These are phyloP conservation scores for Thermomyces lanuginosus DNA, from an alignment of 2,329 filamentous ascomycete genomes.

Conservation along the genomic window DNA sequence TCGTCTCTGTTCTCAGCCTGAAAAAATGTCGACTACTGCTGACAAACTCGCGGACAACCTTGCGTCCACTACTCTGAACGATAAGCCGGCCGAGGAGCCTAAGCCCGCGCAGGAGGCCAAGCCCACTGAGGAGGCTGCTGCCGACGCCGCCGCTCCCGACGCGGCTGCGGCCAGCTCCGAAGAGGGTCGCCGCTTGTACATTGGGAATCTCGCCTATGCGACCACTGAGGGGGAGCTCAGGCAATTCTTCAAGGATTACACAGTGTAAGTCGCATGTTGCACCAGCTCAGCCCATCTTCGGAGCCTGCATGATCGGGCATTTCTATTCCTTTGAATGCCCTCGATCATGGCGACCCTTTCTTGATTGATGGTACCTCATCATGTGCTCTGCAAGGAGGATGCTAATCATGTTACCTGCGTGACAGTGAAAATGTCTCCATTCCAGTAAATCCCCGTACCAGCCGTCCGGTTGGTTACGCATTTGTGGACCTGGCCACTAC, in stretches of 20 bases:
- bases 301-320: constrained; percentile 1
- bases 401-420: constrained; percentile 1
- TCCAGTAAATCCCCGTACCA: constrained; percentile 97
- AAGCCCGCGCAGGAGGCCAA: too few species aligned
- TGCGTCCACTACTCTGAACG: constrained; percentile 48
- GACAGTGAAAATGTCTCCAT: constrained; percentile 93
- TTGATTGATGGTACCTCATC: background rate
- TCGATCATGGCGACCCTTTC: background rate
- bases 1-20: constrained; percentile 31
- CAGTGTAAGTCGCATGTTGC: constrained; percentile 63
- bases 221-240: constrained; percentile 99
- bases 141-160: constrained; percentile 57
- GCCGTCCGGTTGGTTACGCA: constrained; percentile 94
- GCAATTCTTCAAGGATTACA: constrained; percentile 98
- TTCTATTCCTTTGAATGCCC: background rate
- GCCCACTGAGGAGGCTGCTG: too few species aligned
- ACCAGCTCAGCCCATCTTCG: background rate
- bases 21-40: constrained; percentile 65
- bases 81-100: too few species aligned
- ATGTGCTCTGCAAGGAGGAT: background rate
- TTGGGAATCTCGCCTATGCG: constrained; percentile 99
- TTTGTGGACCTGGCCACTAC: constrained; percentile 96
- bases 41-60: constrained; percentile 54
- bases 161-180: constrained; percentile 92
- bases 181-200: constrained; percentile 98